Conservation (phyloP, 2,329 filamentous ascomycete species). For the Neophaeococcomyces aloes region DNA sequence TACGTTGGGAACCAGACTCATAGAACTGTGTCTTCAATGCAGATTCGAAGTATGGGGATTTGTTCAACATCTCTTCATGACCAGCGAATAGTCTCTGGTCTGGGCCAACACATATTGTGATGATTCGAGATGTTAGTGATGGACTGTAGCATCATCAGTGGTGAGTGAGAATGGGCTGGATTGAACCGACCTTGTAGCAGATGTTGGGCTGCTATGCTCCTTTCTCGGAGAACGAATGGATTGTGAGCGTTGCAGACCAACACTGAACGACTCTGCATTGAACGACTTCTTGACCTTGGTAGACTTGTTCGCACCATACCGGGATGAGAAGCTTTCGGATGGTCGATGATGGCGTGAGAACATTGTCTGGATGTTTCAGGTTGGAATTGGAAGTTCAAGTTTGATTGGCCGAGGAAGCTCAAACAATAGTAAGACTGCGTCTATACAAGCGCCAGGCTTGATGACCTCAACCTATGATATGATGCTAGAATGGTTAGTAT, state of each 20-base stretch:
- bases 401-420: conserved; percentile 45
- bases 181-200: not conserved
- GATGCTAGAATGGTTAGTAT: conserved; percentile 3
- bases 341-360: conserved; percentile 15
- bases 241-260: conserved; percentile 16
- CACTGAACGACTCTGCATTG: conserved; percentile 23
- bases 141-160: conserved; percentile 27
- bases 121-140: conserved; percentile 55
- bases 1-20: conserved; percentile 53
- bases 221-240: conserved; percentile 16
- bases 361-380: conserved; percentile 9
- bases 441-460: conserved; percentile 5
- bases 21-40: conserved; percentile 54
- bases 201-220: conserved; percentile 24
- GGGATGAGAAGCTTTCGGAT: conserved; percentile 30
- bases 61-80: conserved; percentile 72
- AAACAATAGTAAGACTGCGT: not conserved
- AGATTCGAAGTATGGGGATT: conserved; percentile 67
- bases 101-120: conserved; percentile 70
- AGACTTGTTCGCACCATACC: conserved; percentile 34
- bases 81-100: conserved; percentile 83
- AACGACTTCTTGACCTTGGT: conserved; percentile 27
- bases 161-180: not conserved
- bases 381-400: conserved; percentile 27
- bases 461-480: not conserved